A percentile compares a stretch with the other conserved stretches of the same genome.
Conservation (phyloP, 2,329 filamentous ascomycete genomes). For the Mariannaea sp. region DNA sequence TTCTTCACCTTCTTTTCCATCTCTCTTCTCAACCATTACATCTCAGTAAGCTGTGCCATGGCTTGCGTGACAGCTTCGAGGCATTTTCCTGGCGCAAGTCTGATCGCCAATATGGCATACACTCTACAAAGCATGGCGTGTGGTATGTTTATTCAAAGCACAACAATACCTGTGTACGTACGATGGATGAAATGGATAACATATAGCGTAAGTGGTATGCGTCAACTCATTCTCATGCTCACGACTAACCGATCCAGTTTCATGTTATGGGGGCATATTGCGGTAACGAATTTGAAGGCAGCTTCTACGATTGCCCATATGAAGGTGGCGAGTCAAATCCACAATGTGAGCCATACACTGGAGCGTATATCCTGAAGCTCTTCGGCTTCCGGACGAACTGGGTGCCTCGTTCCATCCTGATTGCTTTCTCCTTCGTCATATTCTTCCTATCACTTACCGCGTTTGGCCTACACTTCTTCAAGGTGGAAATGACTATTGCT, state of each 20-base stretch:
- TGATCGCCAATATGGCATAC: conserved; percentile 74
- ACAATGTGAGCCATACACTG: conserved; percentile 70
- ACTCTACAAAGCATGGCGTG: conserved; percentile 77
- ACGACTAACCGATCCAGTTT: conserved; percentile 52
- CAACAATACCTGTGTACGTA: conserved; percentile 77
- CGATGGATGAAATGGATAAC: conserved; percentile 75
- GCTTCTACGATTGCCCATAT: conserved; percentile 74
- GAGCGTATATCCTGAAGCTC: conserved; percentile 69
- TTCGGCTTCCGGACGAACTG: conserved; percentile 71
- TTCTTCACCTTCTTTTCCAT: conserved; percentile 77
- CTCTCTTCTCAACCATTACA: conserved; percentile 72
- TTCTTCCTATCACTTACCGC: conserved; percentile 67
- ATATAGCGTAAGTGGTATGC: conserved; percentile 53
- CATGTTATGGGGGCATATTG: conserved; percentile 74
- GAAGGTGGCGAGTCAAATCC: conserved; percentile 66
- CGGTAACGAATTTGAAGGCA: conserved; percentile 73
- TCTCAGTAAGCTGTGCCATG: conserved; percentile 73
- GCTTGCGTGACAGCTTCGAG: conserved; percentile 68
- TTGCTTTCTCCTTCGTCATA: conserved; percentile 64
- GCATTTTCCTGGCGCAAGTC: conserved; percentile 70
- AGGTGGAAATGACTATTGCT: conserved; percentile 71
- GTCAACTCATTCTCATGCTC: accelerated
- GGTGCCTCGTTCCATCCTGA: conserved; percentile 68
- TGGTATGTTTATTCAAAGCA: conserved; percentile 75
- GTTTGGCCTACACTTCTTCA: conserved; percentile 66